Evolutionary conservation across 208 protist genomes (phyloP), one percentile per base, ranked within the genome.

Genomic region (Phytomonas sp.): DNA sequence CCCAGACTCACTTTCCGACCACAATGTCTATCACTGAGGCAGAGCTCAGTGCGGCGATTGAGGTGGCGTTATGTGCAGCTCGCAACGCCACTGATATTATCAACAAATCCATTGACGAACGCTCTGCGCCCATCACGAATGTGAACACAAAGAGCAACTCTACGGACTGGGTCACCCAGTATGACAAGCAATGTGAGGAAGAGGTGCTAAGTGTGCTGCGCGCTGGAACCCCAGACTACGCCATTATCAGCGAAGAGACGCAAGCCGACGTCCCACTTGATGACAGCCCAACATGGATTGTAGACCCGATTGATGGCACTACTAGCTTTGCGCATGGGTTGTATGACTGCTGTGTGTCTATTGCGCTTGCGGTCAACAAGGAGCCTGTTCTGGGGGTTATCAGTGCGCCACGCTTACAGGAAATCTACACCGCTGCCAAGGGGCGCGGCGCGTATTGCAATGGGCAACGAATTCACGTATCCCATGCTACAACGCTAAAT

Each of bases 371-470:
- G 2, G 78, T 93, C 33, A 76, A 89, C 70, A 81, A 81, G 64
- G 76, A 94, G 66, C 79, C 85, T 8, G 74, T 95, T 1, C 65
- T 97, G 5, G 88, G 92, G 36, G 89, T 97, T 15, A 79, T 95
- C 23, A 88, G 75, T 56, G 87, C 80, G 0, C 92, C 92, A 28
- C 77, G 81, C 2, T 76, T 94, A 30, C 77, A 89, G n/a, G 88
- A 95, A 73, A 74, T 95, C 23, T 97, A 85, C 75, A 80, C 76
- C 20, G 92, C 87, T 2, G 79, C 87, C 8, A 84, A 83, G 34
- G 90, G 90, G 17, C 78, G 88, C 23, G 92, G 92, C 3, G 87
- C 92, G 7, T 95, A 80, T 62, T 89, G 85, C 76, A 97, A 97
- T 63, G 89, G 89, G 5, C 81, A 92, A 67, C 89, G 85, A 64